Evolutionary conservation across 371 early-diverging fungal genomes (phyloP), one percentile per base, ranked within the genome.

Genomic region (Synchytrium microbalum): DNA sequence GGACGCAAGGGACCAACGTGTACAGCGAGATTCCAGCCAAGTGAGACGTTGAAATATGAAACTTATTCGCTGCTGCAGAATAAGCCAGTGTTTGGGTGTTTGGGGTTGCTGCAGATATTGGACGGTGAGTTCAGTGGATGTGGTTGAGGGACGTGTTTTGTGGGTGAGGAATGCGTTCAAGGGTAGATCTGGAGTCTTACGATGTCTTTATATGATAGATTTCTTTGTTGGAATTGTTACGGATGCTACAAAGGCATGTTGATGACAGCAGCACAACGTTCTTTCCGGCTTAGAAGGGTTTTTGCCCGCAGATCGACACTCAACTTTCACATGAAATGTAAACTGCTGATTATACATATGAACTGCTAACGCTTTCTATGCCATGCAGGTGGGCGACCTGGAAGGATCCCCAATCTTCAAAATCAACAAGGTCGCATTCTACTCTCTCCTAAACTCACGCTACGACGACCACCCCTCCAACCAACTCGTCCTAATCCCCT

Each of bases 151-250:
- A 14, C 58, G 13, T 3, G 62, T 33, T 24, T 19, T 29, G 19
- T 59, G 29, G 38, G 54, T 62, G 57, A 61, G 64, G 58, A 25
- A 63, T 31, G 30, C 8, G 56, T n/a, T 46, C 29, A 32, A 29
- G 24, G 54, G 24, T 54, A 24, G 28, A 32, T 24, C 10, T 52
- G 60, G 66, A 23, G 52, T 25, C 58, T 32, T 59, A 32, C 52
- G 23, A 23, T 64, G 30, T 51, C 51, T 0, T 25, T 10, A 62
- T 27, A 27, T 28, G 25, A 46, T 38, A 86, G 90, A 90, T 62
- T 76, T 85, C 32, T 90, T 89, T 74, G 65, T 90, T 54, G 86
- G 84, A 0, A 77, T 88, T 54, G 82, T 88, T 10, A 87, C 89
- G 29, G 87, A 87, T 46, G 67, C 71, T 25, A 54, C 29, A 27